phyloP scores from a whole-genome alignment of 257 asterid species.

The Cruciata laevipes region DNA sequence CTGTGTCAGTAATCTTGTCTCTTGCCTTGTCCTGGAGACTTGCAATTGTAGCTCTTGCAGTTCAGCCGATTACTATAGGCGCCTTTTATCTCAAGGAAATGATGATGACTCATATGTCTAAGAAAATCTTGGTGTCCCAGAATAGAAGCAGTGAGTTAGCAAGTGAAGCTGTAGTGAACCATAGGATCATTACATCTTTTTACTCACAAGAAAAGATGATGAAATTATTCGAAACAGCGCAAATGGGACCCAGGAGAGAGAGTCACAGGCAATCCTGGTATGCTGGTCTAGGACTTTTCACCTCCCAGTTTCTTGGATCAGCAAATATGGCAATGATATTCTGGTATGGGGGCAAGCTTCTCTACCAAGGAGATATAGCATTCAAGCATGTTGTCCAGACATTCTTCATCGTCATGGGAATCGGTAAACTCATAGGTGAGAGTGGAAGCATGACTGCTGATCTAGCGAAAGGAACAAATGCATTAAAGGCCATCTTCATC shows the following conservation, averaged over 20 bases:
- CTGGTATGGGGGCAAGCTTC: slow-evolving; percentile 46
- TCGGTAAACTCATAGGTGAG: slow-evolving; percentile 38
- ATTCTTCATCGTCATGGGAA: slow-evolving; percentile 38
- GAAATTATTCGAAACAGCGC: slow-evolving; percentile 28
- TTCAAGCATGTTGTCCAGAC: slow-evolving; percentile 31
- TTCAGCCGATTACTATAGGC: slow-evolving; percentile 37
- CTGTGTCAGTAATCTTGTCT: slow-evolving; percentile 32
- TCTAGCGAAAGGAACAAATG: slow-evolving; percentile 36
- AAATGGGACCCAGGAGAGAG: slow-evolving; percentile 28
- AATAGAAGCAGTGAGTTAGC: slow-evolving; percentile 49
- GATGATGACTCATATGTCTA: slow-evolving; percentile 36
- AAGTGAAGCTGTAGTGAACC: slow-evolving; percentile 43
- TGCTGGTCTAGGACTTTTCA: slow-evolving; percentile 34
- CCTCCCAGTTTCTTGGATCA: slow-evolving; percentile 32
- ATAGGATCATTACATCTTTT: slow-evolving; percentile 41
- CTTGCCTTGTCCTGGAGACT: slow-evolving; percentile 37
- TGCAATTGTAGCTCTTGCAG: slow-evolving; percentile 29
- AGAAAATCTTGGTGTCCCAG: slow-evolving; percentile 34
- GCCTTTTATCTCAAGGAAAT: slow-evolving; percentile 30
- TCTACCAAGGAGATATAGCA: slow-evolving; percentile 22
- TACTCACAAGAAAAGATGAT: slow-evolving; percentile 33
- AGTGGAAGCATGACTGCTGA: slow-evolving; percentile 47
- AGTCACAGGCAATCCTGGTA: slow-evolving; percentile 49
- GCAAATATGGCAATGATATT: slow-evolving; percentile 32
- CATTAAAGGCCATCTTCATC: slow-evolving; percentile 30